Conservation (phyloP, 164 flowering plant species). For the Euptelea pleiosperma region DNA sequence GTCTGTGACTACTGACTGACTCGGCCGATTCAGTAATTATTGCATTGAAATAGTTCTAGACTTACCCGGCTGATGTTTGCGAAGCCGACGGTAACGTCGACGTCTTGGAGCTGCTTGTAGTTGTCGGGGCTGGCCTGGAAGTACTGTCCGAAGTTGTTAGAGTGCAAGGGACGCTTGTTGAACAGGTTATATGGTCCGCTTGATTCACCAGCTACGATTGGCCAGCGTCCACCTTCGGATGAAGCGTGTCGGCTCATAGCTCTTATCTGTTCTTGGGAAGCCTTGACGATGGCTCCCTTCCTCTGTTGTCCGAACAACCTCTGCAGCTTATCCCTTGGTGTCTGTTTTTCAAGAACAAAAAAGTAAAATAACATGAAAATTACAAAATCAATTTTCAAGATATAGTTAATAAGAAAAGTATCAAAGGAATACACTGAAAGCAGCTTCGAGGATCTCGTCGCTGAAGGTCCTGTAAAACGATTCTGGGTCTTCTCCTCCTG, state of each 20-base stretch:
- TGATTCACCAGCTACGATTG: constrained; percentile 14
- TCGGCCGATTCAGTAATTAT: too few relatives aligned
- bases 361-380: background rate
- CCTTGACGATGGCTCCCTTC: constrained; percentile 31
- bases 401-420: background rate
- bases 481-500: constrained; percentile 56
- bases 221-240: constrained; percentile 13
- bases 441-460: constrained; percentile 53
- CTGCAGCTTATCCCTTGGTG: constrained; percentile 26
- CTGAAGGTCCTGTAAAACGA: constrained; percentile 56
- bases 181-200: constrained; percentile 33
- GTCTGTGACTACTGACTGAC: too few relatives aligned
- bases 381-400: background rate
- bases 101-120: constrained; percentile 27
- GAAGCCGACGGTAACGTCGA: constrained; percentile 28
- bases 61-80: constrained; percentile 41
- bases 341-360: constrained; percentile 21
- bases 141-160: constrained; percentile 36
- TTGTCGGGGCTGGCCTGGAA: constrained; percentile 26
- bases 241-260: constrained; percentile 28
- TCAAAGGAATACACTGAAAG: constrained; percentile 42
- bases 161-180: constrained; percentile 19
- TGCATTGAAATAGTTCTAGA: background rate
- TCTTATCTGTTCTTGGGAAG: constrained; percentile 38
- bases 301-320: constrained; percentile 27